Conservation (phyloP, 2,329 filamentous ascomycete species). For the Xylariaceae sp. region DNA sequence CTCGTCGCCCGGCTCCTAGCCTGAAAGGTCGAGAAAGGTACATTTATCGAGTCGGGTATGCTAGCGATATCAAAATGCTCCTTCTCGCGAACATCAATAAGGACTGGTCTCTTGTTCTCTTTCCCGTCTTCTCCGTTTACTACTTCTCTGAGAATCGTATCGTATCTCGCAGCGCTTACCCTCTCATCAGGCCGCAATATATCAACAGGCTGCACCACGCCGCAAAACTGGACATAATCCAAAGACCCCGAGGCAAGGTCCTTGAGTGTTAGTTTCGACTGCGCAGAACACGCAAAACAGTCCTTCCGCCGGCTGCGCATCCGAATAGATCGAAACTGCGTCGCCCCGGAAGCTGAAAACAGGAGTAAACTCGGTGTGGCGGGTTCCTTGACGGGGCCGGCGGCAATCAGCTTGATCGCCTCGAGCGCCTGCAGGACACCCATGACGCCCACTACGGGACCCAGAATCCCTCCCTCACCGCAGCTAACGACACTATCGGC, state of each 20-base stretch:
- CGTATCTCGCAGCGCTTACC: constrained; percentile 62
- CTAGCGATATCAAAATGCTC: constrained; percentile 80
- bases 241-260: constrained; percentile 61
- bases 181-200: constrained; percentile 62
- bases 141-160: constrained; percentile 23
- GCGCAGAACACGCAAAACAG: constrained; percentile 72
- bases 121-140: no score
- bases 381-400: constrained; percentile 26
- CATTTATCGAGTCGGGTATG: constrained; percentile 70
- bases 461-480: constrained; percentile 87
- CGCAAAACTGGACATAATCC: constrained; percentile 87
- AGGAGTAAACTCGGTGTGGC: constrained; percentile 39
- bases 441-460: constrained; percentile 90
- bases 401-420: constrained; percentile 74
- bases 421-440: constrained; percentile 89
- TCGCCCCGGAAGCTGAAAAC: constrained; percentile 42
- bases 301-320: constrained; percentile 65
- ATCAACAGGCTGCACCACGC: constrained; percentile 51
- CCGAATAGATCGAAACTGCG: constrained; percentile 67
- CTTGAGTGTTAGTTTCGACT: constrained; percentile 58
- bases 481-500: constrained; percentile 79
- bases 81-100: constrained; percentile 81
- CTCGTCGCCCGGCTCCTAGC: constrained; percentile 17
- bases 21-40: constrained; percentile 60
- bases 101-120: constrained; percentile 41